Evolutionary conservation across 805 yeast species (phyloP), one percentile per base, ranked within the genome.

Genomic region (Metschnikowia orientalis): DNA sequence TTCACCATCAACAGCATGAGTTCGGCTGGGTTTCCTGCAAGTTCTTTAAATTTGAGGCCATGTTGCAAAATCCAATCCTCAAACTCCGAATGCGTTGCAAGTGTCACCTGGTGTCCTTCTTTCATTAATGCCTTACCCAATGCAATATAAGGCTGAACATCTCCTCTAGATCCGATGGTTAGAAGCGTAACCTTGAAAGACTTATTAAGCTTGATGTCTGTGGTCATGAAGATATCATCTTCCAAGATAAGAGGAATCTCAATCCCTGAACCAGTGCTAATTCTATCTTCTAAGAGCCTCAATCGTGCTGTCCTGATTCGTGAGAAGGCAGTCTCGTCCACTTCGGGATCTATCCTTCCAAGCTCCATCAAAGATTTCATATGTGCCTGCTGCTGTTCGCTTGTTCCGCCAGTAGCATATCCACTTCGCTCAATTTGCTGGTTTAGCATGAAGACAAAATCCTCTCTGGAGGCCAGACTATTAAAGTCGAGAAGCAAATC

Each of bases 151-250:
- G 97, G 97, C 58, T 90, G 97, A 5, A 90, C 97, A 58, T 90
- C 97, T 20, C 97, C 97, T 38, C 97, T 70, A 0, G 96, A 87
- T 0, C 97, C 97, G 48, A 90, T 90, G 0, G 97, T 90, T 37
- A 90, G 58, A 29, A 87, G 61, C 0, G 83, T 79, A 49, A 89
- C 73, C 18, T 69, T 71, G 46, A 71, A 72, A 2, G 76, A 57
- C 31, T 73, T 67, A 1, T 67, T 51, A 0, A 95, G 83, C 36
- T 63, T 67, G 19, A 76, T 59, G 28, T 60, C 71, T 0, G 75
- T 73, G 28, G 69, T 64, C 38, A 65, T 56, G 38, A 67, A 62
- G 0, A 85, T 84, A 29, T 76, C 74, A 30, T 78, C 82, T 46
- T 80, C 88, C 30, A 82, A 57, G 15, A 83, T 70, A 8, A 84